Evolutionary conservation across 2,329 filamentous ascomycete species (phyloP), one percentile per base, ranked within the genome.

Genomic region (Microascus cirrosus): DNA sequence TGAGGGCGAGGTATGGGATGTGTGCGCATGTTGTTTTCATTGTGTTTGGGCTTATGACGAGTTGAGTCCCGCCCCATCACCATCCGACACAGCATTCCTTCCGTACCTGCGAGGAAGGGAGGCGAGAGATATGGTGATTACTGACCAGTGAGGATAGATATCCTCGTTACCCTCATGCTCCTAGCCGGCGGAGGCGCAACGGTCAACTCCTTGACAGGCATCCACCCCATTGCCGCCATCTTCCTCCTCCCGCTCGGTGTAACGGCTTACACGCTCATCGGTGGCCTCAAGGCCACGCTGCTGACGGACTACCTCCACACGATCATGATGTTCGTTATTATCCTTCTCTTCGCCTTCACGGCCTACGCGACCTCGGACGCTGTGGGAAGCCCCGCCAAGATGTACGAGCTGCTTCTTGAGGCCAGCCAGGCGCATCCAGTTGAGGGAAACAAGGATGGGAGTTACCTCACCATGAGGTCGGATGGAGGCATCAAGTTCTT

Each of bases 301-400:
- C 74, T 94, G 62, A 95, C 90, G 0, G 89, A 93, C 64, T 94
- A 89, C 70, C 81, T 92, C 55, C 91, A 96, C 67, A 94, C 90
- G 0, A 85, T 94, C n/a, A 84, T 89, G 59, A 81, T 94, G 62
- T 73, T 96, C 24, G 80, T 95, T 63, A 90, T 96, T 61, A 90
- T 96, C 63, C 85, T 95, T 67, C 77, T 91, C 55, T 96, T 96
- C 63, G 81, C 90, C 0, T 86, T 95, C 63, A 90, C 86, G 1
- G 81, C 90, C 0, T 96, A 95, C 66, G 86, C 89, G 0, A 88
- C 86, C 0, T 87, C 83, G 22, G 80, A 81, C 1, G 72, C 82
- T 6, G 77, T 95, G 0, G 91, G 91, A 28, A 91, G 86, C 1
- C 90, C 91, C 0, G 73, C 80, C 0, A 83, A 80, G 45, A 87